phyloP scores from a whole-genome alignment of 768 basidiomycete genomes.

The Auricularia sp. region DNA sequence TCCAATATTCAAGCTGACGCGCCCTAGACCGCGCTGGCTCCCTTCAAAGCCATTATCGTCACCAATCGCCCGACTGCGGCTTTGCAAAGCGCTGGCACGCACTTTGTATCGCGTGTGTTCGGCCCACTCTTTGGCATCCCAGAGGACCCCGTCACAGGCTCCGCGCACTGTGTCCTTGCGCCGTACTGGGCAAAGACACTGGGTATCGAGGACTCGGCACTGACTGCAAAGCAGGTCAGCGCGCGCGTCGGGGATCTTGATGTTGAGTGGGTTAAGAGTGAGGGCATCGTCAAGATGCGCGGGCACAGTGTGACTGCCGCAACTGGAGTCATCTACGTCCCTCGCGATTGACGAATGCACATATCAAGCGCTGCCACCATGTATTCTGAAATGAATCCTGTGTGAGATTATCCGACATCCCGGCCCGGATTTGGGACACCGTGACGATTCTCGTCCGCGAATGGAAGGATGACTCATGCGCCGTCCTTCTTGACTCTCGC shows the following conservation, averaged over 20 bases:
- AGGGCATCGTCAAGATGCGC: background rate
- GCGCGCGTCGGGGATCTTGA: conserved; percentile 36
- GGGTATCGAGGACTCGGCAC: background rate
- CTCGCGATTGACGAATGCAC: background rate
- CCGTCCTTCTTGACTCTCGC: no score
- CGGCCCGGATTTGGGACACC: no score
- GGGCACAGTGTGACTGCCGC: background rate
- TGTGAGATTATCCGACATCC: no score
- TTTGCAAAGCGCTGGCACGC: conserved; percentile 3
- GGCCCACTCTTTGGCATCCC: conserved; percentile 12
- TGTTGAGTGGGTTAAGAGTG: conserved; percentile 22
- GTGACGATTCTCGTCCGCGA: no score
- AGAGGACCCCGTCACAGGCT: conserved; percentile 26
- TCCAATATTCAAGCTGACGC: background rate
- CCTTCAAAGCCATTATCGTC: conserved; percentile 10
- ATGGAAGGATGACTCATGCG: no score
- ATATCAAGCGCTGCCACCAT: background rate
- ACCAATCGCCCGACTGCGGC: conserved; percentile 8
- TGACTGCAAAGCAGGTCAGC: conserved; percentile 27
- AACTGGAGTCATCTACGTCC: background rate
- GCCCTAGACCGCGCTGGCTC: conserved; percentile 2
- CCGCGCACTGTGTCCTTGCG: conserved; percentile 19
- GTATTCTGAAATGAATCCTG: no score
- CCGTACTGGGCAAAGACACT: conserved; percentile 17
- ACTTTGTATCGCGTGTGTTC: conserved; percentile 24